These are phyloP conservation scores for Cardiosporidium cionae DNA, from an alignment of 169 alveolate species.

Conservation along the genomic window DNA sequence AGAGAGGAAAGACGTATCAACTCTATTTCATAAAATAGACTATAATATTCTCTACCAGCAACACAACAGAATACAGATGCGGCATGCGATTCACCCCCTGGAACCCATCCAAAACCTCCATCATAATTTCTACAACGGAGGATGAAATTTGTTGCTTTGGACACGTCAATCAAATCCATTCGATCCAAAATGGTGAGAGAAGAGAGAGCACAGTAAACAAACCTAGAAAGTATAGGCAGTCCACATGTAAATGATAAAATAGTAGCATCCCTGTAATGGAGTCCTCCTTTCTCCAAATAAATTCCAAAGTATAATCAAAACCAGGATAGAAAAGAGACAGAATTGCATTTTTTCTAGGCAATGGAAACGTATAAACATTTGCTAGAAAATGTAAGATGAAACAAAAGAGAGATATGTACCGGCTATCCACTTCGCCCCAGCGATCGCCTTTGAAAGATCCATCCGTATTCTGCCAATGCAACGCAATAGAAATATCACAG, in stretches of 20 bases:
- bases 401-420: too few relatives aligned
- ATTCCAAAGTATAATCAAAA: too few relatives aligned
- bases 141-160: conserved; percentile 63
- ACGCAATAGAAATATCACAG: too few relatives aligned
- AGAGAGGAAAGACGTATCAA: too few relatives aligned
- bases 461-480: conserved; percentile 55
- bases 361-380: too few relatives aligned
- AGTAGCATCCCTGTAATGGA: background rate
- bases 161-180: conserved; percentile 48
- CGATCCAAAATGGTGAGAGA: conserved; percentile 49
- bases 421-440: conserved; percentile 79
- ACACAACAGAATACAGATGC: conserved; percentile 85
- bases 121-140: conserved; percentile 73
- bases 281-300: too few relatives aligned
- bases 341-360: too few relatives aligned
- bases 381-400: too few relatives aligned
- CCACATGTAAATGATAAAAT: background rate
- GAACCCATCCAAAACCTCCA: conserved; percentile 86
- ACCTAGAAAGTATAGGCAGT: conserved; percentile 44
- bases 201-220: conserved; percentile 76
- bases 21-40: too few relatives aligned
- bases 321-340: too few relatives aligned
- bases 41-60: too few relatives aligned
- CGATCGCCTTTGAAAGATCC: conserved; percentile 82
- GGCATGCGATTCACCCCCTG: conserved; percentile 90